Evolutionary conservation across 139 green algal species (phyloP), one percentile per base, ranked within the genome.

Genomic region (Yamagishiella unicocca): DNA sequence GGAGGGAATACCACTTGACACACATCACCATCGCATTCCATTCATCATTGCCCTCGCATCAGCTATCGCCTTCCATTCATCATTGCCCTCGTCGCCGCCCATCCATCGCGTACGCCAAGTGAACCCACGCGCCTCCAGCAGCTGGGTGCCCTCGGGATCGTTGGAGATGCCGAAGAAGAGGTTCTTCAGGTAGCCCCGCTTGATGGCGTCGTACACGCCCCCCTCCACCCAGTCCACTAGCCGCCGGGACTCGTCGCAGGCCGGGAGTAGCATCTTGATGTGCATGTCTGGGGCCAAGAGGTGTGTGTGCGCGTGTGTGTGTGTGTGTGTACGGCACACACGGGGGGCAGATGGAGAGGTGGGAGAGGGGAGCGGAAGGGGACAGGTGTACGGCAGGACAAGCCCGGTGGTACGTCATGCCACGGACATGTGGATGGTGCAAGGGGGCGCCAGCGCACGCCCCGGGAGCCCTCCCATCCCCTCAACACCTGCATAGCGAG

Each of bases 41-140:
- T 58, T 12, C 50, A 25, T 12, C 50, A 12, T 58, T 58, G 14
- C 50, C 50, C 50, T 58, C 50, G n/a, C n/a, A n/a, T n/a, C n/a
- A n/a, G n/a, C n/a, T n/a, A n/a, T n/a, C n/a, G n/a, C n/a, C n/a
- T n/a, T n/a, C n/a, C n/a, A n/a, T n/a, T n/a, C n/a, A n/a, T n/a
- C n/a, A n/a, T n/a, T n/a, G n/a, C n/a, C n/a, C n/a, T n/a, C n/a
- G n/a, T n/a, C n/a, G n/a, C n/a, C n/a, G n/a, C n/a, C n/a, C n/a
- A n/a, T n/a, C n/a, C n/a, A n/a, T n/a, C n/a, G n/a, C n/a, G n/a
- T n/a, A n/a, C n/a, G n/a, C n/a, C n/a, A n/a, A n/a, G n/a, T n/a
- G n/a, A n/a, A n/a, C n/a, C n/a, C n/a, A 58, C 87, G 22, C 74
- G 96, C 95, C 92, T 98, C 95, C 35, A 98, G 87, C 31, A 97